These are phyloP conservation scores for Fomitopsis betulina DNA, from an alignment of 1,284 basidiomycete genomes.

Conservation along the genomic window DNA sequence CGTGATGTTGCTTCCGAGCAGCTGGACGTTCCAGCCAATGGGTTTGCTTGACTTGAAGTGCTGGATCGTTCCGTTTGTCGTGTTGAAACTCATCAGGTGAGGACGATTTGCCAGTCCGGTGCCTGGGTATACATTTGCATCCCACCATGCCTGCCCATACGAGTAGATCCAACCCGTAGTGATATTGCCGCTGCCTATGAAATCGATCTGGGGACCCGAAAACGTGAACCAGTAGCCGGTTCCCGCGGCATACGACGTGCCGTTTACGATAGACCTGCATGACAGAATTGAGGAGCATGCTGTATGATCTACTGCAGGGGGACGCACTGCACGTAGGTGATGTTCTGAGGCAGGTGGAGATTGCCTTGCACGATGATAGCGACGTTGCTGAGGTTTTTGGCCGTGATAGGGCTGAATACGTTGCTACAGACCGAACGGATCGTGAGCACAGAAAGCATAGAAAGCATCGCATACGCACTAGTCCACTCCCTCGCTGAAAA, in stretches of 20 bases:
- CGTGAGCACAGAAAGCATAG: neutral
- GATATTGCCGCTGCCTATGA: neutral
- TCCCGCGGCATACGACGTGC: neutral
- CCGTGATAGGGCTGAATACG: neutral
- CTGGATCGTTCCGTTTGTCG: neutral
- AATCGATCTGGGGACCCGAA: neutral
- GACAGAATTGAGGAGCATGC: neutral
- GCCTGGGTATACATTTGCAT: neutral
- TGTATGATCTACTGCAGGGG: neutral
- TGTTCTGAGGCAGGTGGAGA: neutral
- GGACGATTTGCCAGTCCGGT: neutral
- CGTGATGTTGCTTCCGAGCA: neutral
- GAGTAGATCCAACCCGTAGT: conserved; percentile 1
- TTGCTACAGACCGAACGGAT: neutral
- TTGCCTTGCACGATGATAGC: neutral
- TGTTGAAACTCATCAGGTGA: conserved; percentile 1
- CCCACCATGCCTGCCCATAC: conserved; percentile 1
- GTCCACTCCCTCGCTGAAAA: neutral
- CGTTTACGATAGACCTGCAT: neutral
- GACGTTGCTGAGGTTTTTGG: neutral
- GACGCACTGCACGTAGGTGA: neutral
- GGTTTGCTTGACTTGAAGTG: neutral
- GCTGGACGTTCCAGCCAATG: conserved; percentile 1
- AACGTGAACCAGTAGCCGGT: conserved; percentile 1
- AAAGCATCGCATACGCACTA: neutral